Evolutionary conservation across 345 rosid genomes (phyloP).

Genomic region (Linum lewisii): DNA sequence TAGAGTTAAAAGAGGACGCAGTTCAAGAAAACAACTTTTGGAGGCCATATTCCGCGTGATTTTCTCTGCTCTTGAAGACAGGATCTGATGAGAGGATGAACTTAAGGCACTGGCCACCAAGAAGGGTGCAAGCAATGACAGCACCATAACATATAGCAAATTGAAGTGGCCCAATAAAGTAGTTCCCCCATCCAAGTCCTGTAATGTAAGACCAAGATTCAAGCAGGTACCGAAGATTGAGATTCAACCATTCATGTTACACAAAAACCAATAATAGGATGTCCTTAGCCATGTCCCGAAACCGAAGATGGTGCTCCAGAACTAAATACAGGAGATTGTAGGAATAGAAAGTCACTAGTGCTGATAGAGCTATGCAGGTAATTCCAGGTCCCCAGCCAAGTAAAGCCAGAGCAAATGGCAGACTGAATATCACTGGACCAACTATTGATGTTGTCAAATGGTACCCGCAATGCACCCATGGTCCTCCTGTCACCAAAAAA

Average conservation of each 20-base stretch:
- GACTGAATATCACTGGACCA: constrained; percentile 26
- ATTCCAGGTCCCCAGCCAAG: constrained; percentile 29
- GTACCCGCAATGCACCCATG: constrained; percentile 34
- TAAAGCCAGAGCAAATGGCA: constrained; percentile 26
- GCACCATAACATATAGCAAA: constrained; percentile 45
- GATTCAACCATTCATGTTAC: no score
- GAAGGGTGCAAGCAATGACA: constrained; percentile 29
- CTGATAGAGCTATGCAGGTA: constrained; percentile 15
- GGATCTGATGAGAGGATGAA: constrained; percentile 19
- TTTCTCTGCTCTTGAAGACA: no score
- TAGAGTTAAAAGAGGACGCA: no score
- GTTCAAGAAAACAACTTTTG: no score
- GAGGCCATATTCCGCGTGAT: no score
- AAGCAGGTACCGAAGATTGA: neutral
- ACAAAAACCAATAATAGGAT: constrained; percentile 15
- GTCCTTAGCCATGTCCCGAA: constrained; percentile 34
- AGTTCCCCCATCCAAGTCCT: constrained; percentile 54
- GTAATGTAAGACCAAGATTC: constrained; percentile 1
- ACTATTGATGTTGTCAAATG: constrained; percentile 38
- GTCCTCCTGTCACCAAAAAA: constrained; percentile 19
- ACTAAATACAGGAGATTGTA: constrained; percentile 28
- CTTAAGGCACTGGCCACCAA: constrained; percentile 56
- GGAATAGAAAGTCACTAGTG: constrained; percentile 31
- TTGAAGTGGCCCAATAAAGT: constrained; percentile 45
- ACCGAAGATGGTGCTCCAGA: constrained; percentile 33